phyloP scores from a whole-genome alignment of 176 grass and related monocot species.

The Cocos nucifera region DNA sequence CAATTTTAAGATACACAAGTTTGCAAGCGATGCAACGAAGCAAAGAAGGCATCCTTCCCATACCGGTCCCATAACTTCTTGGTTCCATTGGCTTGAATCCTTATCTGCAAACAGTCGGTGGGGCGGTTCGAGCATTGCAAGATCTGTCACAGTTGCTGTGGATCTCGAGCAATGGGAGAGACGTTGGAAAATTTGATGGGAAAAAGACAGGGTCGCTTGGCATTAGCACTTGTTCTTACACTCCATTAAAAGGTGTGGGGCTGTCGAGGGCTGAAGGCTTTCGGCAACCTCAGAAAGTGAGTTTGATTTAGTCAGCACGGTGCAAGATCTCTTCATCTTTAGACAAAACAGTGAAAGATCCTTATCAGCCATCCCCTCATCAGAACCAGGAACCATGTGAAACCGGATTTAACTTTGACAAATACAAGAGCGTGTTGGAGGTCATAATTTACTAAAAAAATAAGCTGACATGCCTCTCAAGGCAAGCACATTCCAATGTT shows the following conservation, averaged over 20 bases:
- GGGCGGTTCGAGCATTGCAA: neutral
- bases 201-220: conserved; percentile 10
- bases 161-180: conserved; percentile 1
- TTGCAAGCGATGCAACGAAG: no score
- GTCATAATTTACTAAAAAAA: neutral
- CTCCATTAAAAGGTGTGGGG: neutral
- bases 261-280: neutral
- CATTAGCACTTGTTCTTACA: conserved; percentile 13
- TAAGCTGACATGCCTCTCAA: conserved; percentile 2
- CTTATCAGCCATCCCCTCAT: neutral
- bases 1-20: no score
- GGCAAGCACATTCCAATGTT: neutral
- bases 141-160: no score
- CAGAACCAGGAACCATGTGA: no score
- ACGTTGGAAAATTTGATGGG: conserved; percentile 9
- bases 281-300: neutral
- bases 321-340: neutral
- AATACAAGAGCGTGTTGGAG: no score
- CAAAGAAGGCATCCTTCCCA: no score
- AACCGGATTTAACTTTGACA: no score
- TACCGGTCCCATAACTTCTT: no score
- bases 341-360: neutral
- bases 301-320: neutral
- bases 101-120: no score
- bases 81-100: no score